These are phyloP conservation scores for Malassezia caprae DNA, from an alignment of 1,284 basidiomycete genomes.

Conservation along the genomic window DNA sequence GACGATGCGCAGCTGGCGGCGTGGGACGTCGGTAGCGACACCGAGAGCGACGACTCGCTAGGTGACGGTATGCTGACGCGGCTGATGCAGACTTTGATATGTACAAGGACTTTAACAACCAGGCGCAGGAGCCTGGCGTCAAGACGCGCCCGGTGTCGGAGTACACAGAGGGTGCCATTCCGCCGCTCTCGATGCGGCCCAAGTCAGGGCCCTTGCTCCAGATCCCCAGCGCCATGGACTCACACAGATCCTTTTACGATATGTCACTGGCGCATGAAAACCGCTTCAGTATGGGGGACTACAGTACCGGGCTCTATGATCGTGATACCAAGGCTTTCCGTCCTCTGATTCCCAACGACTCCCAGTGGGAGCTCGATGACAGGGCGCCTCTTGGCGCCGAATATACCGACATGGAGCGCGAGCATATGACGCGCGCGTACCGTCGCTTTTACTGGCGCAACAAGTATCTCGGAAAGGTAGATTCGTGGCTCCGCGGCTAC, in stretches of 20 bases:
- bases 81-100: constrained; percentile 12
- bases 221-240: neutral
- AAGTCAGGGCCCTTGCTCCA: constrained; percentile 5
- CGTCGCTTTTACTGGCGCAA: constrained; percentile 1
- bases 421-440: constrained; percentile 11
- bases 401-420: constrained; percentile 7
- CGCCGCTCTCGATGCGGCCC: neutral
- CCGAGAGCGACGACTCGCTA: constrained; percentile 4
- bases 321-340: neutral
- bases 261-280: neutral
- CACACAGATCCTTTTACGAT: neutral
- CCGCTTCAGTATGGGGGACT: neutral
- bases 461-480: neutral
- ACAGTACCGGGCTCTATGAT: neutral
- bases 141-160: neutral
- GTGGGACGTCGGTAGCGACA: constrained; percentile 2
- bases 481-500: constrained; percentile 7
- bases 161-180: neutral
- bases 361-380: constrained; percentile 5
- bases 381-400: constrained; percentile 12
- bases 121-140: neutral
- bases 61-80: neutral
- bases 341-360: neutral
- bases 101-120: constrained; percentile 16
- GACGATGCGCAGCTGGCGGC: neutral